Base-by-base conservation (phyloP, 257 asterid species). In the Ilex aquifolium region DNA sequence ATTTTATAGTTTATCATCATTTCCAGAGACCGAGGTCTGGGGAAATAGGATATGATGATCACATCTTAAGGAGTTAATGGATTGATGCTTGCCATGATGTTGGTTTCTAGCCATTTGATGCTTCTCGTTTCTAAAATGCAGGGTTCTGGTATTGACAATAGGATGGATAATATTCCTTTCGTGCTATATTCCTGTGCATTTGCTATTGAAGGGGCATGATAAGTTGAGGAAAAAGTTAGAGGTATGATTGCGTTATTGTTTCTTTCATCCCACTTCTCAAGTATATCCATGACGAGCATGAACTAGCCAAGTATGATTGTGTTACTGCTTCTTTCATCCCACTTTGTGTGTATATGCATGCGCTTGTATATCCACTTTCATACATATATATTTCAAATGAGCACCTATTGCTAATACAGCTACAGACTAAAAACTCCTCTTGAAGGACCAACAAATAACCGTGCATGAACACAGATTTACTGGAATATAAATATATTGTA, bases 131-230 rank as follows among this genome's bases (percentile, higher is more conserved):
- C 27, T 67, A 60, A 59, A 59, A 69, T 79, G 74, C 95, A 93
- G 99, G 91, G 95, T 83, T 50, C 72, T 88, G 2, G 97, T 90
- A 66, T 76, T 93, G 83, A 78, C 88, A n/a, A 15, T 84, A 68
- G 99, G 99, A 66, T 90, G 97, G 99, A 83, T 90, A 73, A 61
- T 93, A 69, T 93, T 93, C 72, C 95, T 93, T 67, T 84, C 95
- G 31, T 85, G 90, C 88, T 93, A 90, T 77, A 81, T 90, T 73
- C 99, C 99, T 31, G 97, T 93, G 65, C 99, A 93, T 77, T 69
- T 83, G 69, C 75, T 90, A 69, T 78, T 93, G 73, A 93, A 84
- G 81, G 97, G 96, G 69, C 83, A 90, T 46, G 96, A 93, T 59
- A 87, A 88, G 69, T 66, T 90, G 73, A 82, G 95, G 74, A 80